Evolutionary conservation across 306 rosid genomes (phyloP), one percentile per base, ranked within the genome.

Genomic region (Rosa multiflora): DNA sequence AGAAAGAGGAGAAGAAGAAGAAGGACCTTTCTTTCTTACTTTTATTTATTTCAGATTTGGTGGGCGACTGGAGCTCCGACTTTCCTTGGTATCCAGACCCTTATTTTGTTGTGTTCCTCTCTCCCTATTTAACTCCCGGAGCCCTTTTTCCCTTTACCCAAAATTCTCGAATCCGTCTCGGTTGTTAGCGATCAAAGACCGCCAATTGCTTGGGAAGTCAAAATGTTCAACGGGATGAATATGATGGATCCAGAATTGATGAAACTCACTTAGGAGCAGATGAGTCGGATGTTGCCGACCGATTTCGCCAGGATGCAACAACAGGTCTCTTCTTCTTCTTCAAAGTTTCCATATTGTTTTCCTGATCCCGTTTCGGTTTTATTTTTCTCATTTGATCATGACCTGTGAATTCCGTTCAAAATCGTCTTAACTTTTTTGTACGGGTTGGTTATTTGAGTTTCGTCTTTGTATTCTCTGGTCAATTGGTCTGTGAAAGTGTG

Each of bases 191-290:
- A 4, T 51, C 56, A 51, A 32, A 32, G 35, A 32, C 35, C 35
- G 35, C 35, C 35, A 32, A 32, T 32, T 32, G 35, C 35, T 26
- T 32, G 35, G 35, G 35, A 15, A 53, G 32, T 17, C 23, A 70
- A 10, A 79, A 86, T 88, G 89, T 85, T 72, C 74, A 86, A 84
- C 84, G 89, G 75, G 40, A 91, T 88, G 97, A 93, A 83, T 71
- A 89, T 90, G 97, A 93, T 93, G 97, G 99, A 95, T 93, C 99
- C 99, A 20, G 99, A 93, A 78, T 46, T 95, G 86, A 83, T 93
- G 42, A 79, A 88, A 78, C 86, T 95, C 62, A 97, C 99, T 81
- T 97, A 93, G 85, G 98, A 95, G 85, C 96, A 93, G 88, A 91
- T 95, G 97, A 91, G 91, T 83, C 99, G 99, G 63, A 95, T 95